A percentile compares a stretch with the other conserved stretches of the same genome.
phyloP scores from a whole-genome alignment of 176 grass and related monocot species.

The Coix lacrymajobi region DNA sequence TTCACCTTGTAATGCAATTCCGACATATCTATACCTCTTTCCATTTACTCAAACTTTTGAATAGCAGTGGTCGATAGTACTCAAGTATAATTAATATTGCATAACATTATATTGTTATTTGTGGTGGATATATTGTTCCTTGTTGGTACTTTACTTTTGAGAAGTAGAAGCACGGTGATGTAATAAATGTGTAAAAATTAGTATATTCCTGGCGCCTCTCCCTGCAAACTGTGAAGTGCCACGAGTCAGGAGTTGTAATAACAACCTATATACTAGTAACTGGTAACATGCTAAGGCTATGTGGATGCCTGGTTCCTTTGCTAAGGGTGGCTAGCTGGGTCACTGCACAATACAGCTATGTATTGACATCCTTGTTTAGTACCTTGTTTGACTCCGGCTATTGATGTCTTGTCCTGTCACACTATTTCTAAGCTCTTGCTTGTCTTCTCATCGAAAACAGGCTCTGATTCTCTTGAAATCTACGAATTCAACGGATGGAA shows the following conservation, averaged over 20 bases:
- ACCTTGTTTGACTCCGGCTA: not conserved
- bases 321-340: not conserved
- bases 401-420: not conserved
- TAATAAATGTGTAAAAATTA: not conserved
- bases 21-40: not conserved
- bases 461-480: slow-evolving; percentile 62
- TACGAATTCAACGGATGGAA: slow-evolving; percentile 18
- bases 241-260: not conserved
- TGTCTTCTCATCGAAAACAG: slow-evolving; percentile 32
- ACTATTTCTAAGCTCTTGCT: not conserved
- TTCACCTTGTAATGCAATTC: not conserved
- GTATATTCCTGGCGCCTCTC: not conserved
- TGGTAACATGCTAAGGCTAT: not conserved
- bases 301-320: not conserved
- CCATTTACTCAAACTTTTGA: not conserved
- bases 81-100: not conserved
- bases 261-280: not conserved
- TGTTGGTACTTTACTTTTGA: not conserved
- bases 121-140: not conserved
- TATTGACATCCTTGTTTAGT: not conserved
- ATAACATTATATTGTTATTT: not conserved
- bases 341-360: not conserved
- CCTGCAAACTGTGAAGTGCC: not conserved
- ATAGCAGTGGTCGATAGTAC: not conserved
- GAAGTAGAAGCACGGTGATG: not conserved